Evolutionary conservation across 2,329 filamentous ascomycete genomes (phyloP).

Genomic region (Botryosphaeria dothidea): DNA sequence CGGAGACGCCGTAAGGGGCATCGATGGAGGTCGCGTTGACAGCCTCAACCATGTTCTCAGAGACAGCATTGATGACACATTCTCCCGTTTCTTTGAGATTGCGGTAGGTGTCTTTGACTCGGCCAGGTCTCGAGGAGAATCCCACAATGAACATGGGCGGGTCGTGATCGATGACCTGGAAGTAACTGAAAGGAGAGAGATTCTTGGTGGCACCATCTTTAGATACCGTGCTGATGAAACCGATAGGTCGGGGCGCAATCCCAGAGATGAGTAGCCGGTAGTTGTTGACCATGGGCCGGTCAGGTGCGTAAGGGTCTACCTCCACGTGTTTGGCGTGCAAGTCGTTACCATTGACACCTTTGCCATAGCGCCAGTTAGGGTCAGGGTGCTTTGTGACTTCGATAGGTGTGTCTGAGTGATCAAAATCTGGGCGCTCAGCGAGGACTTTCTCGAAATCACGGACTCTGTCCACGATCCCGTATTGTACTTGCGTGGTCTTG

Average conservation of each 20-base stretch:
- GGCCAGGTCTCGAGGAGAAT: slow-evolving; percentile 21
- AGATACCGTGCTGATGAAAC: slow-evolving; percentile 23
- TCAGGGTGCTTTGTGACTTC: slow-evolving; percentile 22
- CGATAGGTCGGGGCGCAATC: slow-evolving; percentile 24
- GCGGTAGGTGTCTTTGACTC: slow-evolving; percentile 25
- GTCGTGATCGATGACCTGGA: slow-evolving; percentile 29
- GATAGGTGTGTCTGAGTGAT: slow-evolving; percentile 17
- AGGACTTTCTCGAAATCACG: background rate
- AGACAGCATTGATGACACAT: slow-evolving; percentile 72
- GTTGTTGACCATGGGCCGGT: slow-evolving; percentile 23
- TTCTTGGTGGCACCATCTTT: slow-evolving; percentile 24
- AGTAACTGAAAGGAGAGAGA: slow-evolving; percentile 31
- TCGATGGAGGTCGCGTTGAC: slow-evolving; percentile 76
- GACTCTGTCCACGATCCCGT: background rate
- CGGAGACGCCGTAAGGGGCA: slow-evolving; percentile 70
- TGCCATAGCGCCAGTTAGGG: slow-evolving; percentile 23
- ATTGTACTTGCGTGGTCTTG: background rate
- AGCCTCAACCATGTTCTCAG: slow-evolving; percentile 77
- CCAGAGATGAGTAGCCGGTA: slow-evolving; percentile 25
- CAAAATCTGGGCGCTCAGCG: slow-evolving; percentile 21
- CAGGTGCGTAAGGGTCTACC: slow-evolving; percentile 24
- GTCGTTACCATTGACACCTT: slow-evolving; percentile 7
- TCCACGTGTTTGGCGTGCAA: slow-evolving; percentile 18
- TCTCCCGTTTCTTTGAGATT: slow-evolving; percentile 29
- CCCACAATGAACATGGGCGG: slow-evolving; percentile 27